These are phyloP conservation scores for Euphorbia peplus DNA, from an alignment of 345 rosid species.

Conservation along the genomic window DNA sequence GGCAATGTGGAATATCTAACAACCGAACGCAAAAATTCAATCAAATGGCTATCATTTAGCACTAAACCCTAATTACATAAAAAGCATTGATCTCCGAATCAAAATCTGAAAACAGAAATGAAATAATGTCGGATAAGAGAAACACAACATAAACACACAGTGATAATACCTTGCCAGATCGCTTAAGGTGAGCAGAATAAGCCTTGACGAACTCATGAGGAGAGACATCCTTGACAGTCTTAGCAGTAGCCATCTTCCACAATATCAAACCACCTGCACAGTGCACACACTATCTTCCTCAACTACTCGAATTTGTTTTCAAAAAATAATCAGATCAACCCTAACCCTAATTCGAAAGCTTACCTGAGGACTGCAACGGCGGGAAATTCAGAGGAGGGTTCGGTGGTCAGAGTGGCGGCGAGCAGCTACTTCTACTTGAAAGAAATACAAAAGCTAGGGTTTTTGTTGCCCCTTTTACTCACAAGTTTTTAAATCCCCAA, in stretches of 20 bases:
- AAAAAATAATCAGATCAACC: background rate
- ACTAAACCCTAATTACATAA: background rate
- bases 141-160: no score
- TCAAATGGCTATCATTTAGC: background rate
- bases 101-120: background rate
- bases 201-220: constrained; percentile 87
- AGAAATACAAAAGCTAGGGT: background rate
- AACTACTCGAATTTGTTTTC: background rate
- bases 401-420: background rate
- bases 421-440: background rate
- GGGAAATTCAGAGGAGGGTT: background rate
- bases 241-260: constrained; percentile 31
- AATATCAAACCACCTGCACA: background rate
- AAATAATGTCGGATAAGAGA: background rate
- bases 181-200: constrained; percentile 78
- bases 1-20: no score
- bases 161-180: constrained; percentile 84
- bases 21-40: background rate
- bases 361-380: background rate
- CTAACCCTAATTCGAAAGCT: background rate
- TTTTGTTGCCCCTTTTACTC: background rate
- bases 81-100: background rate
- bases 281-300: background rate
- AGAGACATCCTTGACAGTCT: constrained; percentile 73
- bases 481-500: background rate